A percentile compares a stretch with the other conserved stretches of the same genome.
Conservation (phyloP, 306 rosid genomes). For the Alnus glutinosa region DNA sequence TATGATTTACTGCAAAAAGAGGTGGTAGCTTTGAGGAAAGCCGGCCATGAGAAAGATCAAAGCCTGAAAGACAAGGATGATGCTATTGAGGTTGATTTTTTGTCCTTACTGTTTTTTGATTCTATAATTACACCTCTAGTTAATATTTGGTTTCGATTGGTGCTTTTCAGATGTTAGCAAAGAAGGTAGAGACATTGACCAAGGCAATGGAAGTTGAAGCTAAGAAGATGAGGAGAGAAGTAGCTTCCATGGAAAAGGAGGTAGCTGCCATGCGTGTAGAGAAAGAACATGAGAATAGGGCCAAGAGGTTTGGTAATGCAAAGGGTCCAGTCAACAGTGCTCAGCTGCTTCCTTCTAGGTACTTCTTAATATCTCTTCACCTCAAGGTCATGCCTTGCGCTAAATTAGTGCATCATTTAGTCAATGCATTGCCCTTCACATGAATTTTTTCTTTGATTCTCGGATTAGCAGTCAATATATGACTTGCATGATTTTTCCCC, state of each 20-base stretch:
- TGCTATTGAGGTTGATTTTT: conserved; percentile 81
- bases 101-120: conserved; percentile 8
- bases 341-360: conserved; percentile 94
- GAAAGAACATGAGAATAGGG: conserved; percentile 86
- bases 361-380: conserved; percentile 17
- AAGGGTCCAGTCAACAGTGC: conserved; percentile 76
- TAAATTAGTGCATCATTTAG: conserved; percentile 7
- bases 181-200: conserved; percentile 96
- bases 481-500: background rate
- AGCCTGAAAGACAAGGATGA: conserved; percentile 97
- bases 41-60: conserved; percentile 97
- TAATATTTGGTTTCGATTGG: conserved; percentile 28
- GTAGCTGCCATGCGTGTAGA: conserved; percentile 99
- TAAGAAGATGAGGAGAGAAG: conserved; percentile 99
- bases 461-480: conserved; percentile 2
- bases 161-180: conserved; percentile 79
- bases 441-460: conserved; percentile 10
- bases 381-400: conserved; percentile 12
- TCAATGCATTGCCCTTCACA: conserved; percentile 15
- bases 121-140: conserved; percentile 7
- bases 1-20: conserved; percentile 95
- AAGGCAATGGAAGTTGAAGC: conserved; percentile 99
- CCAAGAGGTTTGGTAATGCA: conserved; percentile 70
- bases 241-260: conserved; percentile 96
- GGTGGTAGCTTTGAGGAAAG: conserved; percentile 85